Evolutionary conservation across 2,329 filamentous ascomycete species (phyloP).

Genomic region (Aspergillus japonicus): DNA sequence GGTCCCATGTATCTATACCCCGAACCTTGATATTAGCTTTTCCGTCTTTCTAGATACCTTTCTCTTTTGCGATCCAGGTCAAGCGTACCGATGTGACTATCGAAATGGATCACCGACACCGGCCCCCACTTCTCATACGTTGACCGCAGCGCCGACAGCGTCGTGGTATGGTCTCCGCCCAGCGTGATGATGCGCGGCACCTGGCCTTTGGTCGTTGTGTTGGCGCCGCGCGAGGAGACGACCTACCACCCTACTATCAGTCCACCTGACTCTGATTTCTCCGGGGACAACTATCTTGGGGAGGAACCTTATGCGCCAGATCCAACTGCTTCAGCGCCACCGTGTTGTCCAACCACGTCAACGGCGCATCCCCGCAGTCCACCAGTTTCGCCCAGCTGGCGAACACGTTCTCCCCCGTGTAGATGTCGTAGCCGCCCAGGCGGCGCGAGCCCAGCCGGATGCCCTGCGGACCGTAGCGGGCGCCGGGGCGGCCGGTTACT

Average conservation of each 20-base stretch:
- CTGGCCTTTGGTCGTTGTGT: constrained; percentile 33
- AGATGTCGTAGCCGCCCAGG: constrained; percentile 50
- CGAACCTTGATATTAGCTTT: too few relatives aligned
- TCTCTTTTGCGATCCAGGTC: too few relatives aligned
- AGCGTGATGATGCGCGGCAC: constrained; percentile 53
- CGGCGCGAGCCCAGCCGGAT: constrained; percentile 53
- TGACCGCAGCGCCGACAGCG: constrained; percentile 52
- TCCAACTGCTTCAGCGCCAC: constrained; percentile 55
- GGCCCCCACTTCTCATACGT: constrained; percentile 50
- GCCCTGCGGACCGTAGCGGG: constrained; percentile 53
- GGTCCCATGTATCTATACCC: constrained; percentile 53
- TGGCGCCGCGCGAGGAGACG: constrained; percentile 47
- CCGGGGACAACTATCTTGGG: background rate
- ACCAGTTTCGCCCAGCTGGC: constrained; percentile 53
- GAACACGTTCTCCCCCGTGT: constrained; percentile 50
- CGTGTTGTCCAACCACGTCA: constrained; percentile 55
- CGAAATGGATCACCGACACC: constrained; percentile 60
- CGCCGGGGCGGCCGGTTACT: constrained; percentile 54
- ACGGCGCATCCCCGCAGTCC: constrained; percentile 56
- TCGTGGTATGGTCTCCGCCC: constrained; percentile 59
- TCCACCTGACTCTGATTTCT: too few relatives aligned
- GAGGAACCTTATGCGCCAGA: constrained; percentile 47
- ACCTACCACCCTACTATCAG: constrained; percentile 27
- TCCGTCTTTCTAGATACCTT: background rate
- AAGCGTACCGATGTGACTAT: constrained; percentile 51